phyloP scores from a whole-genome alignment of 176 grass and related monocot species.

The Cenchrus americanus region DNA sequence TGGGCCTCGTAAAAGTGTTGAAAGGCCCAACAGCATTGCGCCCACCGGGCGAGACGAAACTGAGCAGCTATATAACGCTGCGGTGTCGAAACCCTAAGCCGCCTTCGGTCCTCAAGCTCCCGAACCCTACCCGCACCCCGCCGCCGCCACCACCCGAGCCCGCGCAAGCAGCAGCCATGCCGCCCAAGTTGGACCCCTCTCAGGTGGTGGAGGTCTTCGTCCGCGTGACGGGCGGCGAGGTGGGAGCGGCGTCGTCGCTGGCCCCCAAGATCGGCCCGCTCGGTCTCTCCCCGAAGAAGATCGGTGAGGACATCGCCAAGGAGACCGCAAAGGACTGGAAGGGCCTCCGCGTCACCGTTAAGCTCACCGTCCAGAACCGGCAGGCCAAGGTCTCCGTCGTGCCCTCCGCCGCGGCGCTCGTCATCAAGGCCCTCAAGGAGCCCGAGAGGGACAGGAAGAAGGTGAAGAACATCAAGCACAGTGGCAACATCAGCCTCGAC shows the following conservation, averaged over 20 bases:
- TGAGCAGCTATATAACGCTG: neutral
- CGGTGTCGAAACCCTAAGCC: slow-evolving; percentile 32
- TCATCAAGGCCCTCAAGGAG: slow-evolving; percentile 89
- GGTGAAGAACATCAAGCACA: slow-evolving; percentile 85
- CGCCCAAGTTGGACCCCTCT: slow-evolving; percentile 78
- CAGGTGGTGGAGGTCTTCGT: slow-evolving; percentile 93
- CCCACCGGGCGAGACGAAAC: neutral
- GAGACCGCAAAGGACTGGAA: slow-evolving; percentile 98
- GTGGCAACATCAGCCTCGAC: slow-evolving; percentile 78
- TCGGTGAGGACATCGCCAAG: slow-evolving; percentile 97
- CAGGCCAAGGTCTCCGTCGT: slow-evolving; percentile 96
- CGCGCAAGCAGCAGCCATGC: slow-evolving; percentile 53
- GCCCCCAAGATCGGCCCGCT: slow-evolving; percentile 92
- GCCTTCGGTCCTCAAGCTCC: slow-evolving; percentile 8
- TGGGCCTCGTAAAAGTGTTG: neutral
- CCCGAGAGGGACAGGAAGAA: slow-evolving; percentile 86
- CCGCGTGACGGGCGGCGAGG: slow-evolving; percentile 90
- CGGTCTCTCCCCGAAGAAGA: slow-evolving; percentile 97
- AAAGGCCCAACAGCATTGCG: neutral
- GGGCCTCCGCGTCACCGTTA: slow-evolving; percentile 92
- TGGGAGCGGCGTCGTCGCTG: slow-evolving; percentile 82
- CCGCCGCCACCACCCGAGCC: slow-evolving; percentile 23
- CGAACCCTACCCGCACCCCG: slow-evolving; percentile 29
- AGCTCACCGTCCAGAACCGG: slow-evolving; percentile 92
- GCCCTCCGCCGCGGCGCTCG: slow-evolving; percentile 77